These are phyloP conservation scores for Poteriospumella lacustris DNA, from an alignment of 108 stramenopile species.

Conservation along the genomic window DNA sequence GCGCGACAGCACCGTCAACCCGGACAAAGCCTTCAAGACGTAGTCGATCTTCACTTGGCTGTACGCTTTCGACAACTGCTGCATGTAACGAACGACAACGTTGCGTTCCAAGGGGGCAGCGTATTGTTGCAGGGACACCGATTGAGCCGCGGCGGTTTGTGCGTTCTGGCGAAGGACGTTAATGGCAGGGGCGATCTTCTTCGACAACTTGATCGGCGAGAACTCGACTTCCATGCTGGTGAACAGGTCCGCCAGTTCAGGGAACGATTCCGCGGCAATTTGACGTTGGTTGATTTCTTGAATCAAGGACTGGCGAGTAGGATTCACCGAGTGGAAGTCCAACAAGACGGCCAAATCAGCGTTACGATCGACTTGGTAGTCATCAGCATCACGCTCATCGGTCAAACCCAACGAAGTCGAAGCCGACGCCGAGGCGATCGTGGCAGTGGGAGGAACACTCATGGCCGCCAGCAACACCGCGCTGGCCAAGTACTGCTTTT, in stretches of 20 bases:
- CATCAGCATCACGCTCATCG: not conserved
- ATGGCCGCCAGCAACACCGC: slow-evolving; percentile 82
- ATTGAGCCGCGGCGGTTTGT: too few relatives aligned
- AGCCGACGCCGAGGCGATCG: not conserved
- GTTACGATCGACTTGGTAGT: not conserved
- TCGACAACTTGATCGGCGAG: not conserved
- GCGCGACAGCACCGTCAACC: not conserved
- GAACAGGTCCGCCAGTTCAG: not conserved
- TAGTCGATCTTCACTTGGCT: not conserved
- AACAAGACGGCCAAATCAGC: not conserved
- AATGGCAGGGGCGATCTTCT: not conserved
- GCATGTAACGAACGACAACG: not conserved
- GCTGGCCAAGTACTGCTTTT: slow-evolving; percentile 63
- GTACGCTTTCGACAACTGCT: slow-evolving; percentile 11
- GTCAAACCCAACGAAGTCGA: too few relatives aligned
- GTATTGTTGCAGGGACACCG: not conserved
- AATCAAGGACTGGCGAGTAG: slow-evolving; percentile 9
- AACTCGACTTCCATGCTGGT: not conserved
- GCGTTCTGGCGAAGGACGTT: not conserved
- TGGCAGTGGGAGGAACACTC: slow-evolving; percentile 5
- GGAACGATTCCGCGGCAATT: not conserved
- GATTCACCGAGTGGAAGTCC: slow-evolving; percentile 25
- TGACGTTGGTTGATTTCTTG: not conserved
- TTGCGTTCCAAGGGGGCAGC: slow-evolving; percentile 13
- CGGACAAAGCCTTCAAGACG: not conserved